Percentiles rank a stretch among this genome's conserved stretches.
Evolutionary conservation across 192 early-diverging fungal species (phyloP).

Genomic region (Coemansia nantahalensis): DNA sequence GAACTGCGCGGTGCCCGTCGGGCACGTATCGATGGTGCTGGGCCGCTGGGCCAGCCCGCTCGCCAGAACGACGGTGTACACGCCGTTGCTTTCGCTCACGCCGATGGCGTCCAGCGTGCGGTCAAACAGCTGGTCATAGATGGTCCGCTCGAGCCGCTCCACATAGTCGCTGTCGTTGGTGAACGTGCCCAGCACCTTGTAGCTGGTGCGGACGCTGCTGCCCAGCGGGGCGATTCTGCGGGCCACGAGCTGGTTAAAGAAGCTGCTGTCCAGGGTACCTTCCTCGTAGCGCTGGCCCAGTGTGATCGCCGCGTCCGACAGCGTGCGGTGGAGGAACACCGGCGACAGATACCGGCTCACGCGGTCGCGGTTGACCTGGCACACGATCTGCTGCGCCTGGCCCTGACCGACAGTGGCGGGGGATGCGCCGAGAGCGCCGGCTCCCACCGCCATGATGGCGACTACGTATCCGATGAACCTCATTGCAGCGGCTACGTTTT

Average conservation of each 20-base stretch:
- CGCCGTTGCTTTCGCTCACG: constrained; percentile 16
- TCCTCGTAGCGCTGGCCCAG: constrained; percentile 20
- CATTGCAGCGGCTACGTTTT: background rate
- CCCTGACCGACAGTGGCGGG: constrained; percentile 7
- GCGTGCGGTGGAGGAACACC: constrained; percentile 39
- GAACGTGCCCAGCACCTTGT: constrained; percentile 34
- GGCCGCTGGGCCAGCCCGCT: constrained; percentile 16
- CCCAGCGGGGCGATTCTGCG: constrained; percentile 26
- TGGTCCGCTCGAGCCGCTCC: constrained; percentile 5
- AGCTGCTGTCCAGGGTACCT: background rate
- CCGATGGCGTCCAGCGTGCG: constrained; percentile 44
- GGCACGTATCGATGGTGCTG: constrained; percentile 15
- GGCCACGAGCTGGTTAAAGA: constrained; percentile 19
- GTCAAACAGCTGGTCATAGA: constrained; percentile 32
- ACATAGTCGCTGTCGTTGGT: constrained; percentile 18
- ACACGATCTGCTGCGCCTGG: constrained; percentile 18
- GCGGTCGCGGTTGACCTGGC: constrained; percentile 42
- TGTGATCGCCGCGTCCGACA: constrained; percentile 18
- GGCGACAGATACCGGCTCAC: constrained; percentile 18
- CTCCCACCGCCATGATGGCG: too few relatives aligned
- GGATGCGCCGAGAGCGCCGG: background rate
- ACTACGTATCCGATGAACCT: too few relatives aligned
- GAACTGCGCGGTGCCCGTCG: constrained; percentile 4
- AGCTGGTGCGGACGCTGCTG: constrained; percentile 20
- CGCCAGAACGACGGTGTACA: constrained; percentile 43